A percentile compares a stretch with the other conserved stretches of the same genome.
Evolutionary conservation across 495 filamentous ascomycete species (phyloP).

Genomic region (Penicillium argentinense): DNA sequence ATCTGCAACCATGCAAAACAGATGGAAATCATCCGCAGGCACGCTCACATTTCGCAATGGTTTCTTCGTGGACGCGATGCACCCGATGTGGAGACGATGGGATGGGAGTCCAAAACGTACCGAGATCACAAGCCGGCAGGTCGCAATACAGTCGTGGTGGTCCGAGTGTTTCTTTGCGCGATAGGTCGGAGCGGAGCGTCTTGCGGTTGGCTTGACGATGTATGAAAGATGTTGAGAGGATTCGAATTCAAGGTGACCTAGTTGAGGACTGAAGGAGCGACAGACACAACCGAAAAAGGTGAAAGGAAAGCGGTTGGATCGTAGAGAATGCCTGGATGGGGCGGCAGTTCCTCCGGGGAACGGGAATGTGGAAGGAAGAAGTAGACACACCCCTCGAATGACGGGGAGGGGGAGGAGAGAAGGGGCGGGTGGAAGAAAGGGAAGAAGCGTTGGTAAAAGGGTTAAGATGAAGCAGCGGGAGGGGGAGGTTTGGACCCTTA

Average conservation of each 20-base stretch:
- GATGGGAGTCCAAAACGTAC: background rate
- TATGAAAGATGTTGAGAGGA: background rate
- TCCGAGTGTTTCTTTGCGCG: background rate
- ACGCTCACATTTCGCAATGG: conserved; percentile 18
- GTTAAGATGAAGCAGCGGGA: conserved; percentile 20
- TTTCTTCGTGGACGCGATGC: conserved; percentile 7
- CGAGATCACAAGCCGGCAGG: background rate
- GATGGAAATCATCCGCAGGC: conserved; percentile 12
- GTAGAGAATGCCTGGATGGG: conserved; percentile 1
- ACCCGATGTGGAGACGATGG: too few relatives aligned
- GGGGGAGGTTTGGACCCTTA: conserved; percentile 28
- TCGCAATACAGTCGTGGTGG: too few relatives aligned
- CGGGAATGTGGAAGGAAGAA: conserved; percentile 26
- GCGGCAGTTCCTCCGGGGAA: conserved; percentile 44
- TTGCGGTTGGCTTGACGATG: too few relatives aligned
- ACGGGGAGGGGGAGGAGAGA: conserved; percentile 8
- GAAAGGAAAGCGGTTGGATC: conserved; percentile 1
- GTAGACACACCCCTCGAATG: background rate
- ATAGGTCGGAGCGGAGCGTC: background rate
- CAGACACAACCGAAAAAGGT: conserved; percentile 6
- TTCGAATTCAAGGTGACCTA: background rate
- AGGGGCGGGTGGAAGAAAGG: conserved; percentile 14
- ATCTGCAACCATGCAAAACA: conserved; percentile 23
- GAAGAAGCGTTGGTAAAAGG: conserved; percentile 22
- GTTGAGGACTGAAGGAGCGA: conserved; percentile 11